A percentile compares a stretch with the other conserved stretches of the same genome.
Conservation (phyloP, 257 asterid genomes). For the Solanum chiquidenum region DNA sequence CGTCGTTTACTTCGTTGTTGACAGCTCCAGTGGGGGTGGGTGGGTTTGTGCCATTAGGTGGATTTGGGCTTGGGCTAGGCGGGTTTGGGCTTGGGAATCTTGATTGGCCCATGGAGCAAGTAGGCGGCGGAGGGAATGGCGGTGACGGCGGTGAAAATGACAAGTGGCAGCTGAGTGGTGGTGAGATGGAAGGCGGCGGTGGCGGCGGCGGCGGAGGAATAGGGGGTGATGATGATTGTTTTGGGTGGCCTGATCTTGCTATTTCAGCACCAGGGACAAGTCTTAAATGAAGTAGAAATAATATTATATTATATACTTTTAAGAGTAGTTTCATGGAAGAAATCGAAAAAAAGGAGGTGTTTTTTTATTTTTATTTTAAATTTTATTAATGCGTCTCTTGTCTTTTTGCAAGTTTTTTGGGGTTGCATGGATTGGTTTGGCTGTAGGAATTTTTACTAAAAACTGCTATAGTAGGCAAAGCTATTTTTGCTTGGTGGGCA, state of each 20-base stretch:
- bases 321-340: not conserved
- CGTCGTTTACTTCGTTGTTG: slow-evolving; percentile 18
- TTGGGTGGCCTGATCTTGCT: slow-evolving; percentile 55
- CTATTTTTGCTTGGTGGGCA: not conserved
- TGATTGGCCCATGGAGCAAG: slow-evolving; percentile 35
- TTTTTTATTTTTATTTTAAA: not conserved
- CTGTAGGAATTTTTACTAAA: not conserved
- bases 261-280: slow-evolving; percentile 43
- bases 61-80: slow-evolving; percentile 27
- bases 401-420: slow-evolving; percentile 1
- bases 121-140: not conserved
- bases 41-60: slow-evolving; percentile 13
- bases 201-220: not conserved
- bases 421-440: not conserved
- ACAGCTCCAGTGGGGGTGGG: not conserved
- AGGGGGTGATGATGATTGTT: slow-evolving; percentile 18
- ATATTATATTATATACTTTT: not conserved
- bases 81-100: slow-evolving; percentile 23
- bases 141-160: not conserved
- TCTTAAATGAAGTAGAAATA: slow-evolving; percentile 13
- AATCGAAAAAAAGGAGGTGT: not conserved
- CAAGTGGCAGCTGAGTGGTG: slow-evolving; percentile 44
- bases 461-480: not conserved
- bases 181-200: slow-evolving; percentile 12
- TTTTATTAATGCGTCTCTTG: not conserved